Evolutionary conservation across 2,329 filamentous ascomycete genomes (phyloP).

Genomic region (Penicillium polonicum): DNA sequence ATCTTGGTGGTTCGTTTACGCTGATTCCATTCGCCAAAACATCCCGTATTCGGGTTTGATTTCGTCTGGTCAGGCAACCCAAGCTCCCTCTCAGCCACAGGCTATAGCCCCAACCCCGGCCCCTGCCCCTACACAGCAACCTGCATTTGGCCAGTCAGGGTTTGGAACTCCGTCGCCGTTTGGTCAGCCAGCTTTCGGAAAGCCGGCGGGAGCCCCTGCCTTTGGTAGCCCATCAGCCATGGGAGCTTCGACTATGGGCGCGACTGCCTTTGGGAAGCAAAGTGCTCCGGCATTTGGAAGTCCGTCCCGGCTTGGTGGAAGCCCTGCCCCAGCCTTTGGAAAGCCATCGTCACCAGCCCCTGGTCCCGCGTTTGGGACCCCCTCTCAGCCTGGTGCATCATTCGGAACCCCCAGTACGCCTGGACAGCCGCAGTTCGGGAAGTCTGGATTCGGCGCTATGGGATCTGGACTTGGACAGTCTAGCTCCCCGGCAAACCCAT

Average conservation of each 20-base stretch:
- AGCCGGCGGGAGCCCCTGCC: conserved; percentile 24
- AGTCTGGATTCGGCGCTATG: conserved; percentile 31
- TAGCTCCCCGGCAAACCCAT: conserved; percentile 29
- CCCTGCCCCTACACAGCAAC: conserved; percentile 16
- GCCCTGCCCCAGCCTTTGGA: conserved; percentile 29
- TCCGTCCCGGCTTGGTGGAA: conserved; percentile 28
- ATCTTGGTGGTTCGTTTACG: conserved; percentile 90
- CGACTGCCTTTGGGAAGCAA: conserved; percentile 32
- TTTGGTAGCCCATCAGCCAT: conserved; percentile 28
- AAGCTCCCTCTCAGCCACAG: conserved; percentile 13
- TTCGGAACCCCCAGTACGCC: conserved; percentile 40
- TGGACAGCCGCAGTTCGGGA: conserved; percentile 37
- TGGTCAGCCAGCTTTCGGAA: conserved; percentile 37
- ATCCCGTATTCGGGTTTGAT: conserved; percentile 71
- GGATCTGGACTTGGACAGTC: conserved; percentile 35
- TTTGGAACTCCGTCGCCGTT: conserved; percentile 22
- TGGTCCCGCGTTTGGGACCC: conserved; percentile 37
- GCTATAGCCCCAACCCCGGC: conserved; percentile 11
- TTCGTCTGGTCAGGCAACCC: conserved; percentile 19
- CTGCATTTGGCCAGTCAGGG: conserved; percentile 28
- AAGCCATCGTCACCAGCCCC: conserved; percentile 31
- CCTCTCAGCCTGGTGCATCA: conserved; percentile 27
- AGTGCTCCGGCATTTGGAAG: conserved; percentile 31
- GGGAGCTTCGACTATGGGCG: conserved; percentile 22
- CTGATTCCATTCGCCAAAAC: conserved; percentile 75